Conservation (phyloP, 2,329 filamentous ascomycete species). For the Emmonsia crescens region DNA sequence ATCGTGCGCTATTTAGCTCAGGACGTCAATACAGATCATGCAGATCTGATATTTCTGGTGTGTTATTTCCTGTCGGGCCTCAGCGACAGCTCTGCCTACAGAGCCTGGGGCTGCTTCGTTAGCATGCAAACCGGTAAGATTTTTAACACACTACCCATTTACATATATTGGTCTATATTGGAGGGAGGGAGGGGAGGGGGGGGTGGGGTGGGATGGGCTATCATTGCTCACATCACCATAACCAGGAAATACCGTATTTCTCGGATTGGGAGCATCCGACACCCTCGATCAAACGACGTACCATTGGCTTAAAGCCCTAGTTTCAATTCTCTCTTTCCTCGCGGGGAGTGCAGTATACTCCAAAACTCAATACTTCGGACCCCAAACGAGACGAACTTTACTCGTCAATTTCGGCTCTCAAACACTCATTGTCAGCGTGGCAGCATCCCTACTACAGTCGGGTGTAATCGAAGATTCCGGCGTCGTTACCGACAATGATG, state of each 20-base stretch:
- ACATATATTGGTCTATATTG: background rate
- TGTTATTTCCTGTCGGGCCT: conserved; percentile 35
- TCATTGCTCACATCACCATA: background rate
- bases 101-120: conserved; percentile 38
- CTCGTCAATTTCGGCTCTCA: conserved; percentile 34
- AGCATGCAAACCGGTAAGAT: conserved; percentile 38
- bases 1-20: conserved; percentile 2
- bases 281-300: conserved; percentile 29
- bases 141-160: background rate
- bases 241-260: conserved; percentile 38
- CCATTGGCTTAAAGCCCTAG: conserved; percentile 36
- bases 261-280: conserved; percentile 34
- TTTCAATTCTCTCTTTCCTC: conserved; percentile 34
- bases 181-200: no score
- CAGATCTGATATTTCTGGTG: conserved; percentile 27
- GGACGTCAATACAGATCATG: conserved; percentile 21
- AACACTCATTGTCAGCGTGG: conserved; percentile 27
- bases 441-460: conserved; percentile 30
- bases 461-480: conserved; percentile 28
- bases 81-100: conserved; percentile 36
- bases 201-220: no score
- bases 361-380: conserved; percentile 26
- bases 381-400: conserved; percentile 27
- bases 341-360: conserved; percentile 33
- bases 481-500: background rate